A percentile compares a stretch with the other conserved stretches of the same genome.
These are phyloP conservation scores for Citrus medica DNA, from an alignment of 345 rosid species.

Conservation along the genomic window DNA sequence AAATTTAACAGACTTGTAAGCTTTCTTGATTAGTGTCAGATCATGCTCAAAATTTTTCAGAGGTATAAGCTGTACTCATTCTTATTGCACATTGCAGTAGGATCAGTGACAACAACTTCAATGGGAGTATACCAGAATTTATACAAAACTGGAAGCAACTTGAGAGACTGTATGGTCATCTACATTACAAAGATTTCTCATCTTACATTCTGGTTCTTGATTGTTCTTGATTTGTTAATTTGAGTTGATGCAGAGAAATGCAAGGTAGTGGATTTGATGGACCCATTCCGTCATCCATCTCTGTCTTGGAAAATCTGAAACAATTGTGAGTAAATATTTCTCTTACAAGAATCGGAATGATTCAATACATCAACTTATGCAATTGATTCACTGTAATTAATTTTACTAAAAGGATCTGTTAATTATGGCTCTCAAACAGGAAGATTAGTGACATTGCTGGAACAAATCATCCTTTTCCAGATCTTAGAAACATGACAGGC, in stretches of 20 bases:
- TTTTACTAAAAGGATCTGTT: background rate
- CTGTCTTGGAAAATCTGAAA: constrained; percentile 13
- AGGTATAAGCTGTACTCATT: background rate
- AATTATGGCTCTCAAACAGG: constrained; percentile 9
- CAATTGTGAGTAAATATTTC: constrained; percentile 19
- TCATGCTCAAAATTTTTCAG: background rate
- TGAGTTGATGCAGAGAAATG: constrained; percentile 30
- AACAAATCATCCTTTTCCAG: constrained; percentile 25
- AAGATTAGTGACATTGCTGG: constrained; percentile 27
- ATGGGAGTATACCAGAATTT: constrained; percentile 53
- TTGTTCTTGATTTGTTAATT: background rate
- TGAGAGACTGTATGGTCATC: constrained; percentile 40
- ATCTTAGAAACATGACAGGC: constrained; percentile 9
- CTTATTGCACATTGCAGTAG: constrained; percentile 38
- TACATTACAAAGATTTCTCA: background rate
- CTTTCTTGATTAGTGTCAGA: background rate
- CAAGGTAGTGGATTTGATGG: constrained; percentile 34
- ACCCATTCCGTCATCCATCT: constrained; percentile 36
- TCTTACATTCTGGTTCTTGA: background rate
- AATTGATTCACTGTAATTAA: background rate
- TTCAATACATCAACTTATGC: background rate
- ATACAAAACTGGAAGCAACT: constrained; percentile 52
- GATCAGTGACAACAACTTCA: constrained; percentile 60
- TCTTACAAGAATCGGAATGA: background rate
- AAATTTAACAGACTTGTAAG: constrained; percentile 53